phyloP scores from a whole-genome alignment of 345 rosid species.

The Hibiscus mutabilis region DNA sequence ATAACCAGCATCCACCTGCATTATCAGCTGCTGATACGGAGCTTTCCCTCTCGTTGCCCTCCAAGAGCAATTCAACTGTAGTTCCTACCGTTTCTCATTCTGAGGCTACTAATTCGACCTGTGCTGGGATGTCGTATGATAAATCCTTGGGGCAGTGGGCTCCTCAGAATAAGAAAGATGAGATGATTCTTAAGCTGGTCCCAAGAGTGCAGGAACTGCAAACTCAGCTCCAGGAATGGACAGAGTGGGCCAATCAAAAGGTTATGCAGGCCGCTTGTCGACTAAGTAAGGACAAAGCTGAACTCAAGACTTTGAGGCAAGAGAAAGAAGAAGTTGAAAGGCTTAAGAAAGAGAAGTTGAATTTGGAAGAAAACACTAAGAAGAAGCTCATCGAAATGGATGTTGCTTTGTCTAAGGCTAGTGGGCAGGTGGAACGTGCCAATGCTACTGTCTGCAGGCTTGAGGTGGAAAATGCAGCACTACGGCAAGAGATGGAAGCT shows the following conservation, averaged over 20 bases:
- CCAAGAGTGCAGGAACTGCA: conserved; percentile 44
- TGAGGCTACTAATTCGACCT: conserved; percentile 23
- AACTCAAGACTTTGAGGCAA: conserved; percentile 74
- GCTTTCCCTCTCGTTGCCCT: conserved; percentile 53
- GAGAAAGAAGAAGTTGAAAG: conserved; percentile 87
- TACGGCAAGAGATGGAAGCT: conserved; percentile 66
- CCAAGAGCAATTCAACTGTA: conserved; percentile 32
- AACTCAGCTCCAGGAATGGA: conserved; percentile 84
- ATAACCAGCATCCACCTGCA: conserved; percentile 15
- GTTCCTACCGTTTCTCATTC: conserved; percentile 29
- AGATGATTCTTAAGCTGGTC: conserved; percentile 45
- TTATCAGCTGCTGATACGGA: conserved; percentile 44
- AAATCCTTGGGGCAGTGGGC: conserved; percentile 40
- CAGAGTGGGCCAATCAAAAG: conserved; percentile 94
- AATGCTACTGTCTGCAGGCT: conserved; percentile 68
- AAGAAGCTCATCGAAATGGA: conserved; percentile 89
- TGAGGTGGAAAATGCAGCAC: conserved; percentile 62
- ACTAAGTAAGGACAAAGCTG: conserved; percentile 75
- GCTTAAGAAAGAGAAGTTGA: conserved; percentile 71
- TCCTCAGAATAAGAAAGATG: conserved; percentile 51
- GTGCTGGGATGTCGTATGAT: conserved; percentile 39
- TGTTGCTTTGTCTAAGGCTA: conserved; percentile 61
- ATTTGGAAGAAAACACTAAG: conserved; percentile 68
- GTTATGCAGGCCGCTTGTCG: conserved; percentile 94
- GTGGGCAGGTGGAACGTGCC: conserved; percentile 69